phyloP scores from a whole-genome alignment of 2,329 filamentous ascomycete species.

The Colletotrichum brevisporum region DNA sequence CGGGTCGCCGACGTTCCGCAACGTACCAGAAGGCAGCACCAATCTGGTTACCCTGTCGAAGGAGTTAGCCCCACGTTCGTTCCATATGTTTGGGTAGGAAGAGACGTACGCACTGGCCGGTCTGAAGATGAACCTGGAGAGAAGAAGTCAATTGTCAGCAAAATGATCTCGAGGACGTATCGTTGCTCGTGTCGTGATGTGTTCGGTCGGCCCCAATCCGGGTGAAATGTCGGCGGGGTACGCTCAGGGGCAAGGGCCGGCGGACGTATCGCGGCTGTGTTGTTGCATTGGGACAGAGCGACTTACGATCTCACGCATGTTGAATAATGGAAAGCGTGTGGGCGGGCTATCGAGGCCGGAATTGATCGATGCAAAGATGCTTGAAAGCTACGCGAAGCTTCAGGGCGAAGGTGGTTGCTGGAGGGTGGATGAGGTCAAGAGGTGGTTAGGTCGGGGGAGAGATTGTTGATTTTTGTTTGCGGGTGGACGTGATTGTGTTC shows the following conservation, averaged over 20 bases:
- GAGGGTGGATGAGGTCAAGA: conserved; percentile 45
- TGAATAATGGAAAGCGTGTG: conserved; percentile 53
- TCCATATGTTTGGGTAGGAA: conserved; percentile 10
- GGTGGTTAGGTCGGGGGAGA: conserved; percentile 44
- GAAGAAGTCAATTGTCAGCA: conserved; percentile 68
- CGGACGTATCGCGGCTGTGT: conserved; percentile 55
- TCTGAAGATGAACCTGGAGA: conserved; percentile 97
- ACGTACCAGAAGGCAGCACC: conserved; percentile 99
- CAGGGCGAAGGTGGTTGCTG: conserved; percentile 41
- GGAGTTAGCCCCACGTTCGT: conserved; percentile 53
- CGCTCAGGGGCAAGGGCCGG: conserved; percentile 50
- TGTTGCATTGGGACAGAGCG: conserved; percentile 37
- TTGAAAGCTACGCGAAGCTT: conserved; percentile 49
- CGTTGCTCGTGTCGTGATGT: conserved; percentile 1
- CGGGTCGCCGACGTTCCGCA: conserved; percentile 25
- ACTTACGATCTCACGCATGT: conserved; percentile 80
- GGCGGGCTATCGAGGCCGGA: conserved; percentile 41
- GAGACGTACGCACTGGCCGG: conserved; percentile 93
- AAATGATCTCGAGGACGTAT: conserved; percentile 22
- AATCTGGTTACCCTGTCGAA: conserved; percentile 96
- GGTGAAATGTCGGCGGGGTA: conserved; percentile 42
- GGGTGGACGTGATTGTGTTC: conserved; percentile 47
- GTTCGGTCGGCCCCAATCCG: conserved; percentile 5
- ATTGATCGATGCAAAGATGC: conserved; percentile 45
- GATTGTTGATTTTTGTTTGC: conserved; percentile 55